These are phyloP conservation scores for Tetragonia tetragonoides DNA, from an alignment of 148 eudicot genomes.

Conservation along the genomic window DNA sequence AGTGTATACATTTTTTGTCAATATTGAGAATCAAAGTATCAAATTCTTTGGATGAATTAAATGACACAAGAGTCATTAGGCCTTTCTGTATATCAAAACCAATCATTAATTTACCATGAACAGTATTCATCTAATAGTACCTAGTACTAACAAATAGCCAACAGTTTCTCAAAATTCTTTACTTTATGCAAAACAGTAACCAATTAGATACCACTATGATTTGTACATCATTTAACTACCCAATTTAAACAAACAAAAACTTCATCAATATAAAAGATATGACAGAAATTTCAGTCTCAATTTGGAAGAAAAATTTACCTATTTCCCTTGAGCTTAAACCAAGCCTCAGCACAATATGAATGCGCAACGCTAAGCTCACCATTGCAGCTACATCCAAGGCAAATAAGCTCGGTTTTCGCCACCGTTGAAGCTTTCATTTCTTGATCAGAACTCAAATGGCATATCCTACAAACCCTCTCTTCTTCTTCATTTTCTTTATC, in stretches of 20 bases:
- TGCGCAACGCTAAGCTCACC: constrained; percentile 73
- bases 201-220: background rate
- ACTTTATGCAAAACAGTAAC: background rate
- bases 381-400: constrained; percentile 73
- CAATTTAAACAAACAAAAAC: background rate
- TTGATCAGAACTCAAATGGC: constrained; percentile 57
- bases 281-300: background rate
- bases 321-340: constrained; percentile 73
- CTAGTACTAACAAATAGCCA: background rate
- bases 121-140: no score
- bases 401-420: constrained; percentile 34
- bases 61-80: no score
- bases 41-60: no score
- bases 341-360: constrained; percentile 65
- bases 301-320: constrained; percentile 37
- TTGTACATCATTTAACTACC: background rate
- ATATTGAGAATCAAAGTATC: no score
- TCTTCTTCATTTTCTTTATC: constrained; percentile 24
- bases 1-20: no score
- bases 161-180: background rate
- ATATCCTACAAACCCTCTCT: constrained; percentile 65
- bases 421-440: constrained; percentile 20
- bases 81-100: no score
- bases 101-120: no score
- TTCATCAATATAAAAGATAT: background rate